Conservation (phyloP, 78 protist species). For the slime mould (Dictyostelium discoideum) region DNA sequence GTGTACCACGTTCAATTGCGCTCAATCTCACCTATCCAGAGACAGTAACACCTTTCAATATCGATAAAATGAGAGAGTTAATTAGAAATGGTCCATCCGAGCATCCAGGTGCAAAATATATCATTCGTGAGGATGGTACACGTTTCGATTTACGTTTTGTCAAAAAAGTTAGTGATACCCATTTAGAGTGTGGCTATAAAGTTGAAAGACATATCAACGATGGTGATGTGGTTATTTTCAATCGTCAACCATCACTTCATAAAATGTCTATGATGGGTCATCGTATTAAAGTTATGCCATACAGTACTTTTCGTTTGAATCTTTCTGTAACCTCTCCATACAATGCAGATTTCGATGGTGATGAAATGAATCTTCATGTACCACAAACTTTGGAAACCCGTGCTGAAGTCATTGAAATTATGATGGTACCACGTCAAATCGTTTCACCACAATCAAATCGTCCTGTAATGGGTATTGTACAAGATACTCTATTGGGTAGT, state of each 20-base stretch:
- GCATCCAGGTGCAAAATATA: constrained; percentile 91
- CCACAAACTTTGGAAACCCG: constrained; percentile 96
- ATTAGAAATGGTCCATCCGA: constrained; percentile 94
- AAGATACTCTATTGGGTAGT: constrained; percentile 97
- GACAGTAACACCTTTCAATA: constrained; percentile 96
- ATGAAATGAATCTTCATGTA: constrained; percentile 99
- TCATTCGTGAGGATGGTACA: constrained; percentile 93
- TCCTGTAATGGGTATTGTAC: constrained; percentile 99
- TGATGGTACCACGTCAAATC: constrained; percentile 98
- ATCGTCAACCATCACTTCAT: constrained; percentile 99
- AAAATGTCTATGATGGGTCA: constrained; percentile 99
- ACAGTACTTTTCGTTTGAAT: constrained; percentile 99
- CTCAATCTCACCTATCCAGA: constrained; percentile 98
- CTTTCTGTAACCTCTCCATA: constrained; percentile 99
- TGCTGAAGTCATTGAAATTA: constrained; percentile 96
- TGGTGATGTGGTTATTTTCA: constrained; percentile 98
- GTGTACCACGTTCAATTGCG: constrained; percentile 99
- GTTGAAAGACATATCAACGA: constrained; percentile 98
- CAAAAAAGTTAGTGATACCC: constrained; percentile 62
- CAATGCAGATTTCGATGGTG: constrained; percentile 99
- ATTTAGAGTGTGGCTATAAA: constrained; percentile 85
- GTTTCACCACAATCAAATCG: constrained; percentile 98
- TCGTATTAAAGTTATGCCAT: constrained; percentile 96
- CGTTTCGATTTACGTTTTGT: constrained; percentile 88
- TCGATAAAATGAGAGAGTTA: constrained; percentile 85